Conservation (phyloP, 1,139 yeast species). For the Yamadazyma dendronema region DNA sequence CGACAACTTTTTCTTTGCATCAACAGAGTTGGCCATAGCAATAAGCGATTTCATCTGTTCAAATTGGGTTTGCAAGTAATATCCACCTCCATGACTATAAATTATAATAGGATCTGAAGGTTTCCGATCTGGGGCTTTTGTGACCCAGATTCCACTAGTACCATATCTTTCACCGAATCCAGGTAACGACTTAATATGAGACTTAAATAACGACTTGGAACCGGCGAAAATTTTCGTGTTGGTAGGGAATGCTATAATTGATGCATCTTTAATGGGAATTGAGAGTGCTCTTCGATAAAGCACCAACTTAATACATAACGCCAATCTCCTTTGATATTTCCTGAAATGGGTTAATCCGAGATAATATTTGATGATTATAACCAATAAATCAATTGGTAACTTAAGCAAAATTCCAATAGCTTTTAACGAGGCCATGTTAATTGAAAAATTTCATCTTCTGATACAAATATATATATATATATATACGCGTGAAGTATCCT, state of each 20-base stretch:
- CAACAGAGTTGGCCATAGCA: constrained; percentile 30
- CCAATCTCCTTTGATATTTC: constrained; percentile 18
- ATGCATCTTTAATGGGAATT: constrained; percentile 17
- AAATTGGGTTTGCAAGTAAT: constrained; percentile 32
- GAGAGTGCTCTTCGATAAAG: constrained; percentile 19
- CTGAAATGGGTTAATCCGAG: constrained; percentile 19
- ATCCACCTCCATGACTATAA: constrained; percentile 47
- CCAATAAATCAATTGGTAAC: constrained; percentile 10
- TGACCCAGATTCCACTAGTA: constrained; percentile 37
- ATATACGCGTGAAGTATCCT: neutral
- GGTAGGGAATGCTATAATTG: constrained; percentile 2
- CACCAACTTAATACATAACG: constrained; percentile 19
- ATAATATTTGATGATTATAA: constrained; percentile 16
- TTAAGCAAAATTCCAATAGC: neutral
- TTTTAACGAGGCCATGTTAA: neutral
- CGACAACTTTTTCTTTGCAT: constrained; percentile 26
- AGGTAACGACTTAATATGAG: constrained; percentile 16
- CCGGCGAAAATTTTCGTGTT: constrained; percentile 8
- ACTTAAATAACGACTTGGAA: neutral
- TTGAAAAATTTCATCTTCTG: neutral
- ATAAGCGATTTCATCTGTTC: constrained; percentile 32
- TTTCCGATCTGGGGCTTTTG: constrained; percentile 25
- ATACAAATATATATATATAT: no score
- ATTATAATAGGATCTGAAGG: constrained; percentile 35
- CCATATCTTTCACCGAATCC: constrained; percentile 36